Percentiles rank a stretch among this genome's conserved stretches.
Evolutionary conservation across 371 early-diverging fungal species (phyloP).

Genomic region (Mycotypha africana): DNA sequence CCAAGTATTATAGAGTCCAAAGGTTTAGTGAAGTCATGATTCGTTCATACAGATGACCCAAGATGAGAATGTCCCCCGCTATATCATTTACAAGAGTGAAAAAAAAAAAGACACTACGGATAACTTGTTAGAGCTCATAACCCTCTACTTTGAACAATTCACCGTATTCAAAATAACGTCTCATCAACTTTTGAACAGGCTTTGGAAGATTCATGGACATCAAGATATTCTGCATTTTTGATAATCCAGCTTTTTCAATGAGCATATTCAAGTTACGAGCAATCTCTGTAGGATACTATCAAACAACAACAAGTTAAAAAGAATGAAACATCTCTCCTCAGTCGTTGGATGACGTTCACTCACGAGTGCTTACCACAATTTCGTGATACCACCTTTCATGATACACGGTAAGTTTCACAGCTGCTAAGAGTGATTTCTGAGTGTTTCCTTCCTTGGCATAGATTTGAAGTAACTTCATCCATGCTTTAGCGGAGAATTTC

Average conservation of each 20-base stretch:
- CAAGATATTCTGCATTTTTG: slow-evolving; percentile 84
- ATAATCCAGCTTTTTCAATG: slow-evolving; percentile 76
- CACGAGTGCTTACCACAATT: slow-evolving; percentile 66
- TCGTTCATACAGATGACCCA: too few relatives aligned
- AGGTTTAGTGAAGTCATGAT: too few relatives aligned
- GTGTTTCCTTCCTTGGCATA: slow-evolving; percentile 74
- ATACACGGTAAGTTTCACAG: background rate
- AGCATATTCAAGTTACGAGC: slow-evolving; percentile 76
- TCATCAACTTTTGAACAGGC: slow-evolving; percentile 71
- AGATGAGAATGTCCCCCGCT: too few relatives aligned
- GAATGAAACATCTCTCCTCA: too few relatives aligned
- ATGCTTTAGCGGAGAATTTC: slow-evolving; percentile 84
- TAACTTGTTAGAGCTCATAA: slow-evolving; percentile 54
- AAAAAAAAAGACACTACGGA: too few relatives aligned
- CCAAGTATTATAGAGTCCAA: too few relatives aligned
- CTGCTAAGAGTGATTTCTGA: slow-evolving; percentile 63
- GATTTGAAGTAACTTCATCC: slow-evolving; percentile 78
- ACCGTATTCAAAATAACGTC: slow-evolving; percentile 74
- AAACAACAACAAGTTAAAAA: too few relatives aligned
- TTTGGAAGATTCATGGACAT: slow-evolving; percentile 82
- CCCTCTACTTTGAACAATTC: slow-evolving; percentile 82
- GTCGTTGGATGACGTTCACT: too few relatives aligned
- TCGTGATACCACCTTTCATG: background rate
- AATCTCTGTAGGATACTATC: slow-evolving; percentile 80
- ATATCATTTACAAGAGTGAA: too few relatives aligned